A percentile compares a stretch with the other conserved stretches of the same genome.
Evolutionary conservation across 331 rosid genomes (phyloP).

Genomic region (Pyrus hybrid): DNA sequence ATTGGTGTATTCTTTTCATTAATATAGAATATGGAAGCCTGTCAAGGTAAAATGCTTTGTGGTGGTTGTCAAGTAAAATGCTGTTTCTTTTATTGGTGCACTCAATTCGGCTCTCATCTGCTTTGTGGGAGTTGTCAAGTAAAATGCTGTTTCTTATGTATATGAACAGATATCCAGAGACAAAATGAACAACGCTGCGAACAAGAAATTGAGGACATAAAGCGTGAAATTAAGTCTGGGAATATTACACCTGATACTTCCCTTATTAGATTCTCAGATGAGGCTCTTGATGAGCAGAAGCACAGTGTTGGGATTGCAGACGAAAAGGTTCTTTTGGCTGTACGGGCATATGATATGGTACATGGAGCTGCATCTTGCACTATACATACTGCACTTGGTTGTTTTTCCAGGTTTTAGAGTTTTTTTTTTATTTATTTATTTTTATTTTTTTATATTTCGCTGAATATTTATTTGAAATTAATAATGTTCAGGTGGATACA

Average conservation of each 20-base stretch:
- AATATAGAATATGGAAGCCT: no score
- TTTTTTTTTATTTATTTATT: no score
- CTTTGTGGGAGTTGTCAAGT: background rate
- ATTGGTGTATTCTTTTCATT: no score
- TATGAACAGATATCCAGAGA: conserved; percentile 59
- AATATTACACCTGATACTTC: conserved; percentile 58
- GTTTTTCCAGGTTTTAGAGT: no score
- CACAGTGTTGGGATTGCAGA: conserved; percentile 90
- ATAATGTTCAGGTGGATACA: conserved; percentile 71
- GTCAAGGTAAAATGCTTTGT: no score
- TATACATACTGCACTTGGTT: background rate
- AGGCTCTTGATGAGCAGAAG: conserved; percentile 83
- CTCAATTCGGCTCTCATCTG: no score
- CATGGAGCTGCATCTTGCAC: conserved; percentile 4
- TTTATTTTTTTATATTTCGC: no score
- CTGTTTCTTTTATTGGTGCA: no score
- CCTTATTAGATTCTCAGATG: conserved; percentile 74
- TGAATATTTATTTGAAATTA: background rate
- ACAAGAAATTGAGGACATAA: conserved; percentile 83
- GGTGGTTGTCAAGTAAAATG: background rate
- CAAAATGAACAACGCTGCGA: conserved; percentile 86
- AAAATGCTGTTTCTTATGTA: background rate
- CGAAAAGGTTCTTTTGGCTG: conserved; percentile 86
- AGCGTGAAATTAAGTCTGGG: conserved; percentile 64
- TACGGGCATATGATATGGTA: conserved; percentile 97